Base-by-base conservation (phyloP, 495 filamentous ascomycete genomes). In the Penicillium argentinense region DNA sequence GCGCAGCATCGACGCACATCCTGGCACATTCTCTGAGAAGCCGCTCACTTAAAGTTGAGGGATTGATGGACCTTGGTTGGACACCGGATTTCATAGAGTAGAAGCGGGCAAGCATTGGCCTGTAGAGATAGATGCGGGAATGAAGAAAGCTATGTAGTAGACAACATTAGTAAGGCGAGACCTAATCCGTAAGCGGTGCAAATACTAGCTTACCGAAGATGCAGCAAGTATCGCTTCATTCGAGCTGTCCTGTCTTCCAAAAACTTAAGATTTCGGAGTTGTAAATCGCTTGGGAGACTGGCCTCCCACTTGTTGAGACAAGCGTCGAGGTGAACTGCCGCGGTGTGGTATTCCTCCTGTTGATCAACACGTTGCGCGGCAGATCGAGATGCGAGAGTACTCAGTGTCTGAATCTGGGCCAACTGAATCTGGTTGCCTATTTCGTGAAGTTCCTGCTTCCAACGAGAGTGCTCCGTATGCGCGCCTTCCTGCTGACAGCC, bases 341-440 rank as follows among this genome's bases (percentile, higher is more conserved):
- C 39, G 1, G 41, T 39, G 25, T 56, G 47, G 39, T 59, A 62
- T 44, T 62, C 51, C 3, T 59, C 59, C 33, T 62, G 48, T 39
- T 56, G 59, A 47, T 39, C 41, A 28, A 53, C 32, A 23, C 23
- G 29, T 19, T 36, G 51, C 22, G 43, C 24, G 4, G 33, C 51
- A 5, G 45, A 42, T 40, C 42, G 47, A 14, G 47, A 43, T 5
- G 45, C 41, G 5, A 54, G 42, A 22, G 17, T 50, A 42, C 29
- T 59, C 36, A 45, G 30, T 28, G 48, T 53, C 38, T 56, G 52
- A 1, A 42, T 49, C 45, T 60, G 52, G 34, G 56, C 56, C 37
- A 60, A n/a, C 30, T 60, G 52, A 28, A 60, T 60, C 13, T 56
- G 52, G 23, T 55, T 56, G 2, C 56, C 48, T 23, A 60, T 60